phyloP scores from a whole-genome alignment of 129 eudicot species.

The Flaveria linearis region DNA sequence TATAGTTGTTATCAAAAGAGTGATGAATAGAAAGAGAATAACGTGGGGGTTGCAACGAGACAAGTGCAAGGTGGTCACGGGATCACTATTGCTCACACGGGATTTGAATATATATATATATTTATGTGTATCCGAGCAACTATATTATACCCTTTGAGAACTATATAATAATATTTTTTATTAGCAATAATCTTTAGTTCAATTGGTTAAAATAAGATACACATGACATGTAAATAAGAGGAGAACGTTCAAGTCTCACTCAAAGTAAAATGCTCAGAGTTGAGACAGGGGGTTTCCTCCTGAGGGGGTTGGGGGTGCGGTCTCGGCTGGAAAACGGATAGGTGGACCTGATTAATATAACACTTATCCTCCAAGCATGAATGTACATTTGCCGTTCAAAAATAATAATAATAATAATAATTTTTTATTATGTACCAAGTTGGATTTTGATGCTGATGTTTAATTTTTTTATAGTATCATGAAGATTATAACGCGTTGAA shows the following conservation, averaged over 20 bases:
- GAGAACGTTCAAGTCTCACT: no score
- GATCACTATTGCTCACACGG: constrained; percentile 10
- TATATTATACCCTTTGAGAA: constrained; percentile 13
- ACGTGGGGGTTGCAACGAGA: constrained; percentile 18
- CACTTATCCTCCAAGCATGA: no score
- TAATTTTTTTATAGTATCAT: constrained; percentile 5
- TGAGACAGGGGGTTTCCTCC: no score
- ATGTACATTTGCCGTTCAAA: no score
- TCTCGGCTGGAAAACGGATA: no score
- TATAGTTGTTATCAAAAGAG: background rate
- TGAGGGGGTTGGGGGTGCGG: no score
- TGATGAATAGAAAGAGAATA: constrained; percentile 12
- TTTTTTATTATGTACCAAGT: background rate
- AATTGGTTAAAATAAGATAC: no score
- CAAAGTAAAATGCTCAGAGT: no score
- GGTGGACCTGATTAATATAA: no score
- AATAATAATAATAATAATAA: no score
- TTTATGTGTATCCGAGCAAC: constrained; percentile 17
- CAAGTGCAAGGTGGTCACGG: constrained; percentile 36
- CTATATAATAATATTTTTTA: background rate
- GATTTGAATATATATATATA: constrained; percentile 19
- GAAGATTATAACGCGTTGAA: constrained; percentile 6
- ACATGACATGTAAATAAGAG: no score
- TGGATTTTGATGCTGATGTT: background rate
- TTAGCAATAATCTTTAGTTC: no score